Evolutionary conservation across 495 filamentous ascomycete genomes (phyloP), one percentile per base, ranked within the genome.

Genomic region (Ascodesmis nigricans): DNA sequence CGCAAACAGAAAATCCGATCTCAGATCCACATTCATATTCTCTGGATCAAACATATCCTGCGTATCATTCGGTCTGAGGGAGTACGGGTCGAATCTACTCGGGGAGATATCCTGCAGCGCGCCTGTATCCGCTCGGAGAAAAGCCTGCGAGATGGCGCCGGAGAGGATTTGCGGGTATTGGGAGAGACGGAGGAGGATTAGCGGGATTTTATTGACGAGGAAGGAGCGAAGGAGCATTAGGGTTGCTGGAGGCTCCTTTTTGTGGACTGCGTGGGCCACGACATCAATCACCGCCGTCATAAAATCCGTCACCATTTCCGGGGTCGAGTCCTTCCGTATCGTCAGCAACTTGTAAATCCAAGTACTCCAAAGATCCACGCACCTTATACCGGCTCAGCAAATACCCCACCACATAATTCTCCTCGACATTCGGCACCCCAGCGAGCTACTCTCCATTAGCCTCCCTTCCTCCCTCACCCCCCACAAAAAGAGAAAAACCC

Each of bases 1-100:
- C 3, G 90, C 71, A 46, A 90, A 87, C 14, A 91, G 66, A 47
- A 97, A 92, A 30, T 97, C 84, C 47, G 83, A 78, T 1, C 81
- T 68, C 11, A 91, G 75, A 41, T 52, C 48, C 3, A 47, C 41
- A 2, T 45, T 35, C 6, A 48, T 43, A 10, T 36, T 33, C 3
- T 39, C 33, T 17, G 30, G 42, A 18, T 49, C 49, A 3, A 49
- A 15, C 46, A 49, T 49, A 18, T 50, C 47, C 29, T 45, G 36
- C 22, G 39, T 45, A 11, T 35, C 34, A 16, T 37, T 37, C 5
- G 41, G 45, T 23, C 42, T 45, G 34, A 41, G 26, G 16, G 41
- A 22, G 15, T 49, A 49, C 3, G 47, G 47, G 21, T 50, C 47
- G 15, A 50, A 49, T 9, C 20, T 33, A 3, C 46, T 39, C 8